These are phyloP conservation scores for Pezicula carpinea DNA, from an alignment of 2,329 filamentous ascomycete genomes.

Conservation along the genomic window DNA sequence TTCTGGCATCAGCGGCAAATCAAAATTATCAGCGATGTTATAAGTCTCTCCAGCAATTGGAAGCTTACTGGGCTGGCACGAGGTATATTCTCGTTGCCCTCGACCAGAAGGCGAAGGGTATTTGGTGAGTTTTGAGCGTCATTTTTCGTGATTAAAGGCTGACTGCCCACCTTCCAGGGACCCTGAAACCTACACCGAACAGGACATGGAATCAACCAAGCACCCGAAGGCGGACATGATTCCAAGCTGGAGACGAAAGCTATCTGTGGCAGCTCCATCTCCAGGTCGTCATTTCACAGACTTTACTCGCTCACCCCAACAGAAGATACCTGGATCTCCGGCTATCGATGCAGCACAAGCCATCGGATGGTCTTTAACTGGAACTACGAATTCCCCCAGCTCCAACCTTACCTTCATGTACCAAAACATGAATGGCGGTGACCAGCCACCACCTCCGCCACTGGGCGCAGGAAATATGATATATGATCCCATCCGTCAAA, in stretches of 20 bases:
- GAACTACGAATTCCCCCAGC: slow-evolving; percentile 79
- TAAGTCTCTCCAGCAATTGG: slow-evolving; percentile 74
- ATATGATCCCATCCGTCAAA: slow-evolving; percentile 55
- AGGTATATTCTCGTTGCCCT: slow-evolving; percentile 83
- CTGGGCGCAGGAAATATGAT: slow-evolving; percentile 55
- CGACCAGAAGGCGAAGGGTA: slow-evolving; percentile 83
- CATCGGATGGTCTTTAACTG: slow-evolving; percentile 84
- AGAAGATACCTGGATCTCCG: slow-evolving; percentile 43
- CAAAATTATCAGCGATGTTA: slow-evolving; percentile 87
- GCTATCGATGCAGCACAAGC: slow-evolving; percentile 43
- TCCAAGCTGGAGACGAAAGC: slow-evolving; percentile 26
- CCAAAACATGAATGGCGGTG: slow-evolving; percentile 21
- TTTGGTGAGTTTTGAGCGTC: slow-evolving; percentile 40
- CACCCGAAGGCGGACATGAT: slow-evolving; percentile 40
- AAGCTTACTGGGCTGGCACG: slow-evolving; percentile 80
- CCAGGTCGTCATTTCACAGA: slow-evolving; percentile 14
- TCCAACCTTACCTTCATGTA: slow-evolving; percentile 81
- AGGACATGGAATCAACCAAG: slow-evolving; percentile 74
- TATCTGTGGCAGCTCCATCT: slow-evolving; percentile 16
- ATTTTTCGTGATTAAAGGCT: no score
- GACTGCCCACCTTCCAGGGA: slow-evolving; percentile 42
- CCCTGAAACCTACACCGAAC: slow-evolving; percentile 59
- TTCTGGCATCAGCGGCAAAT: slow-evolving; percentile 75
- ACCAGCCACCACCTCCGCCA: slow-evolving; percentile 18
- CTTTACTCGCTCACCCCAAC: slow-evolving; percentile 37